Evolutionary conservation across 2,329 filamentous ascomycete species (phyloP), one percentile per base, ranked within the genome.

Genomic region (Cadophora sp.): DNA sequence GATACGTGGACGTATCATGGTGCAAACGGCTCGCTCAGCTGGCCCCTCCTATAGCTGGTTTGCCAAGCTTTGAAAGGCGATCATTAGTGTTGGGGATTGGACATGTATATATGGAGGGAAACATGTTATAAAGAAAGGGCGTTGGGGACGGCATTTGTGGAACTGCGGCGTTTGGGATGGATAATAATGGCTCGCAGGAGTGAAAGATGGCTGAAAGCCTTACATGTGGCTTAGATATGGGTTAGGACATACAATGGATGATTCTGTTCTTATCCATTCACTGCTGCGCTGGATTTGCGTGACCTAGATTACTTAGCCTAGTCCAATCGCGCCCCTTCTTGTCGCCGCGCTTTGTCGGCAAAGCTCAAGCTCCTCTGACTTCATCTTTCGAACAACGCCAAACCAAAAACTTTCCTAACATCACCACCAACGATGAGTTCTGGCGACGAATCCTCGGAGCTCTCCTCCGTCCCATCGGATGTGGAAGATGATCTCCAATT

Each of bases 391-490:
- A 66, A 62, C 39, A 45, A 48, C 20, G 27, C 45, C 30, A 58
- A 64, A 50, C 20, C 60, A 63, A 66, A 30, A 59, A 61, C 60
- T 62, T 45, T 36, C 60, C 43, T 59, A 55, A 50, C 66, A 66
- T 66, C 59, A 67, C 70, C 71, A 62, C 58, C 62, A 66, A 73
- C 47, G 60, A 75, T 67, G 67, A 75, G 73, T 68, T 74, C 86
- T 68, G 86, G 87, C 76, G 86, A 88, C 76, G 86, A 89, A 70
- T 88, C 85, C 65, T 90, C 87, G 51, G 87, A 89, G 65, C 82
- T 90, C 66, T 89, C 88, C 41, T 85, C 83, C 4, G 76, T 83
- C 56, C 83, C 82, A 55, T 88, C 86, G 41, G 87, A 89, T 53
- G 83, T 83, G 63, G 82, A 84, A 70, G 79, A 80, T 66, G 84